Base-by-base conservation (phyloP, 1,139 yeast species). In the Diutina siamensis region DNA sequence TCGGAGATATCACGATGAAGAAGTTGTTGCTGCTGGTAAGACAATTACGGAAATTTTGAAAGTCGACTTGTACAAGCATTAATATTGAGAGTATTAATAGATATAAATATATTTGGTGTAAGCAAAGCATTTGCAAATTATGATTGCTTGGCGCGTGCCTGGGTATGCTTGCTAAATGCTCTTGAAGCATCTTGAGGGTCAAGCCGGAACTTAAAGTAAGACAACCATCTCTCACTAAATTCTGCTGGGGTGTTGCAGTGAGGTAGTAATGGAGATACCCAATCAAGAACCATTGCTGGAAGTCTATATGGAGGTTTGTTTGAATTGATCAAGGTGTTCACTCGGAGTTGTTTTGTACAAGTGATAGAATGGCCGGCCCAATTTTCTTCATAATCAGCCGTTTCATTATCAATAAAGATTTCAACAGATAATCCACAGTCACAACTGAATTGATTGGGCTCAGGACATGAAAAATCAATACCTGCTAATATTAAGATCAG, bases 1-100 rank as follows among this genome's bases (percentile, higher is more conserved):
- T 34, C 67, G 72, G 53, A 63, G 80, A 53, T 75, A 71, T 57
- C 62, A 62, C 45, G 82, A 76, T 49, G 81, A 76, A 53, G 76
- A 73, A 49, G 66, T 72, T 25, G 74, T 75, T 40, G 76, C 76
- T 19, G 74, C 69, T 40, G 31, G 60, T 57, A 47, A 62, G 48
- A 55, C 67, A 18, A 57, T 69, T 46, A 63, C 57, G 35, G 53
- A 54, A 32, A 59, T 49, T 19, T 50, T 53, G 49, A 47, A 47
- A 19, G 54, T 47, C n/a, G 50, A 53, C 48, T 48, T 53, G 47
- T 48, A 51, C 35, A 48, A 49, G 42, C 42, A 38, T 18, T 25
- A 38, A 13, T 4, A 36, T 36, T 13, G 5, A 31, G 5, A 13
- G n/a, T n/a, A n/a, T n/a, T n/a, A n/a, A n/a, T n/a, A n/a, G n/a